A percentile compares a stretch with the other conserved stretches of the same genome.
Conservation (phyloP, 768 basidiomycete species). For the Podaxis rugospora region DNA sequence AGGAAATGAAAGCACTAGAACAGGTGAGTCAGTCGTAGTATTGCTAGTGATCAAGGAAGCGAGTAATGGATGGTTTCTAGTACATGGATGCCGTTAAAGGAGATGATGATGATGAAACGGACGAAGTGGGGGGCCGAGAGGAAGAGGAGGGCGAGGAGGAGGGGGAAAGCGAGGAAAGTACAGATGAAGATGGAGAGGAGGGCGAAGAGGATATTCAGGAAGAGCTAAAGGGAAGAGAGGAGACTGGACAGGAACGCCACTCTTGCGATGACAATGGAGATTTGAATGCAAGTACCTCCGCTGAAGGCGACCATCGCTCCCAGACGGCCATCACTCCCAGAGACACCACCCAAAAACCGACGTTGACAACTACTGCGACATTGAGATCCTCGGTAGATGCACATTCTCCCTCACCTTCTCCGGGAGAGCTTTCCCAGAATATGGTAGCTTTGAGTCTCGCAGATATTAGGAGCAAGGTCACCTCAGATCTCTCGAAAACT, state of each 20-base stretch:
- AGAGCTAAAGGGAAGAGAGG: background rate
- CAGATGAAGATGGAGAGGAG: conserved; percentile 20
- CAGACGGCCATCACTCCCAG: background rate
- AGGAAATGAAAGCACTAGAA: conserved; percentile 78
- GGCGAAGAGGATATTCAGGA: conserved; percentile 25
- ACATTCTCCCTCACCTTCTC: conserved; percentile 37
- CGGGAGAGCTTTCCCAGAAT: conserved; percentile 34
- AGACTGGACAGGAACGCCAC: background rate
- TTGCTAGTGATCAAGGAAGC: background rate
- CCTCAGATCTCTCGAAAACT: conserved; percentile 53
- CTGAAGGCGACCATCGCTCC: background rate
- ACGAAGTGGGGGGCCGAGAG: conserved; percentile 29
- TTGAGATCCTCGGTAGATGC: conserved; percentile 53
- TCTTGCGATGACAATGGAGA: background rate
- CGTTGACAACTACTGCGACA: conserved; percentile 24
- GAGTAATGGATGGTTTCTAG: conserved; percentile 30
- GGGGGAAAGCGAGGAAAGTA: background rate
- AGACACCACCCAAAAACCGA: conserved; percentile 17
- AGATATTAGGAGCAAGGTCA: conserved; percentile 56
- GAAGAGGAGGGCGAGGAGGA: conserved; percentile 19
- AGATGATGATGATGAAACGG: conserved; percentile 22
- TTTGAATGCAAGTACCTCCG: background rate
- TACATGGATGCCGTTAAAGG: conserved; percentile 53
- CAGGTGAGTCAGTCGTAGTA: conserved; percentile 50
- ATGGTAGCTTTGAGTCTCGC: conserved; percentile 36